A percentile compares a stretch with the other conserved stretches of the same genome.
phyloP scores from a whole-genome alignment of 2,329 filamentous ascomycete species.

The Aspergillus novofumigatus region DNA sequence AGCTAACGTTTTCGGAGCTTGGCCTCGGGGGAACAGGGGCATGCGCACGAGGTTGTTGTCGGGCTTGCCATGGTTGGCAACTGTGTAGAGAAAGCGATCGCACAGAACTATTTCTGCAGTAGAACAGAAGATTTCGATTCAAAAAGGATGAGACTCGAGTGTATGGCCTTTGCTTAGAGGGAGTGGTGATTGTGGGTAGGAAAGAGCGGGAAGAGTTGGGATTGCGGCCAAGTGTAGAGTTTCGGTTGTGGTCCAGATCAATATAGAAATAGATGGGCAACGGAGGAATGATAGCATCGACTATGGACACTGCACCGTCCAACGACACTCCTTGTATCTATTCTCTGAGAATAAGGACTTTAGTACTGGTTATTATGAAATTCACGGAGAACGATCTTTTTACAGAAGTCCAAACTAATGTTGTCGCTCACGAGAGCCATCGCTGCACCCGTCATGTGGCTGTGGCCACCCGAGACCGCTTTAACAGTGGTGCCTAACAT shows the following conservation, averaged over 20 bases:
- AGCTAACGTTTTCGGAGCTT: conserved; percentile 17
- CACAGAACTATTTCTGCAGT: conserved; percentile 2
- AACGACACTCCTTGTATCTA: not conserved
- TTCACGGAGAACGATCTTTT: not conserved
- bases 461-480: conserved; percentile 11
- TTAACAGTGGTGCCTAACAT: conserved; percentile 13
- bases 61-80: conserved; percentile 44
- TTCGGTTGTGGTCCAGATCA: conserved; percentile 10
- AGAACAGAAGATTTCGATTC: conserved; percentile 6
- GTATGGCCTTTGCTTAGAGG: not conserved
- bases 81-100: conserved; percentile 6
- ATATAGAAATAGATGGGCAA: not conserved
- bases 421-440: not conserved
- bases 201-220: conserved; percentile 13
- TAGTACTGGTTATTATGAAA: not conserved
- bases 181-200: conserved; percentile 7
- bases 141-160: not conserved
- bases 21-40: conserved; percentile 20
- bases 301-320: not conserved
- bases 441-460: conserved; percentile 14
- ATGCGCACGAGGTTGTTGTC: conserved; percentile 39
- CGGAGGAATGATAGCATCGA: not conserved
- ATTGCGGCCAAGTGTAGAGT: conserved; percentile 16
- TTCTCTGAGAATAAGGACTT: not conserved
- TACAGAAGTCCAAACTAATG: not conserved